Base-by-base conservation (phyloP, 257 asterid species). In the Plectranthus barbatus region DNA sequence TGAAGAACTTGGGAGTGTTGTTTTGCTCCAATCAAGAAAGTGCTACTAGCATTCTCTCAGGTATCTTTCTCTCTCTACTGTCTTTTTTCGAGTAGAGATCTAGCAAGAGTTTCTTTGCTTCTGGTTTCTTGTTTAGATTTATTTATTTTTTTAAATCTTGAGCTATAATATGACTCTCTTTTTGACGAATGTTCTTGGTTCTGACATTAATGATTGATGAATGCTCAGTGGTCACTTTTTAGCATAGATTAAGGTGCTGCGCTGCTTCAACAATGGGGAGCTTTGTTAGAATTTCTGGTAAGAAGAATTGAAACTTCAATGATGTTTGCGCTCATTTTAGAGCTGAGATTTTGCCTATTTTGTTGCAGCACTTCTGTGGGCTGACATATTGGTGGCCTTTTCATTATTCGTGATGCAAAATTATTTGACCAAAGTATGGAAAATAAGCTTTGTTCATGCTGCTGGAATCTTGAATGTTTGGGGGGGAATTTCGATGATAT, bases 401-500 rank as follows among this genome's bases (percentile, higher is more conserved):
- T 84, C 81, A 8, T 56, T 83, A 26, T 88, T 82, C 39, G 77
- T 75, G 72, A 71, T 83, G 95, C 88, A 73, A 69, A 79, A 71
- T 13, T 88, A 86, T 64, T 59, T 88, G 50, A 86, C 90, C 5
- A 55, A 75, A 48, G 88, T 88, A 1, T 88, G 96, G 96, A 72
- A 75, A 17, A 65, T 88, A 46, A 78, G 79, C 34, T 64, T 83
- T 24, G 78, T 81, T n/a, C 83, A 72, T 51, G 85, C 95, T 51
- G 90, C 96, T 61, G 84, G 72, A 3, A 81, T 83, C 33, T 48
- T 81, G 77, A 88, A 86, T 13, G 26, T 85, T 3, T 81, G 81
- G 84, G 74, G 72, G 0, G 95, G 90, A 36, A 33, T 80, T 45
- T 55, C 75, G 0, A 41, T 54, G 68, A 20, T 75, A 0, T 20